A percentile compares a stretch with the other conserved stretches of the same genome.
Conservation (phyloP, 176 grass and related monocot genomes). For the Calamus simplicifolius region DNA sequence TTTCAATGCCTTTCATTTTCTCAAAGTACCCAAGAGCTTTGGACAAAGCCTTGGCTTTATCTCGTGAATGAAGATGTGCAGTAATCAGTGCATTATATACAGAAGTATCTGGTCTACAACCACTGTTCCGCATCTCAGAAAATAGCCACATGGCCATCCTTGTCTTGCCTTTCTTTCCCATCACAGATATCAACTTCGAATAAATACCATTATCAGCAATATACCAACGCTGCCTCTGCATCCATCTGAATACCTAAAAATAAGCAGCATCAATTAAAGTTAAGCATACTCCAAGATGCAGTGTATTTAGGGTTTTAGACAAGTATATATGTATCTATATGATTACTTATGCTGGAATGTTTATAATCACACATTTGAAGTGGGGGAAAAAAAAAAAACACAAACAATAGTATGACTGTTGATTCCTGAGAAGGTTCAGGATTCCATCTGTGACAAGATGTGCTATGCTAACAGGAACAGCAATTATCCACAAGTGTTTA, state of each 20-base stretch:
- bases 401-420: no score
- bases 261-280: background rate
- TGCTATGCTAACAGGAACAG: no score
- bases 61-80: constrained; percentile 68
- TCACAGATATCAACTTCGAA: constrained; percentile 89
- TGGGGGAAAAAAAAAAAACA: no score
- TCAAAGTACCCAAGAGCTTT: constrained; percentile 88
- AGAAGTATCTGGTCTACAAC: constrained; percentile 69
- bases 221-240: constrained; percentile 94
- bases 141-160: constrained; percentile 98
- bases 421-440: no score
- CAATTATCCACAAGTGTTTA: no score
- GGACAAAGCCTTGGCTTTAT: constrained; percentile 67
- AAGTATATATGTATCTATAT: no score
- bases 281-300: no score
- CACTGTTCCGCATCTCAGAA: constrained; percentile 86
- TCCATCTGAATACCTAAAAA: constrained; percentile 93
- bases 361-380: no score
- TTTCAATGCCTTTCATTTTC: constrained; percentile 86
- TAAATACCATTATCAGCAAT: constrained; percentile 90
- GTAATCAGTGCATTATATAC: constrained; percentile 11
- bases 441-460: no score
- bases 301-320: no score
- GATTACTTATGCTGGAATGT: no score
- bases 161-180: constrained; percentile 89